Evolutionary conservation across 2,329 filamentous ascomycete genomes (phyloP).

Genomic region (Calonectria leucothoes): DNA sequence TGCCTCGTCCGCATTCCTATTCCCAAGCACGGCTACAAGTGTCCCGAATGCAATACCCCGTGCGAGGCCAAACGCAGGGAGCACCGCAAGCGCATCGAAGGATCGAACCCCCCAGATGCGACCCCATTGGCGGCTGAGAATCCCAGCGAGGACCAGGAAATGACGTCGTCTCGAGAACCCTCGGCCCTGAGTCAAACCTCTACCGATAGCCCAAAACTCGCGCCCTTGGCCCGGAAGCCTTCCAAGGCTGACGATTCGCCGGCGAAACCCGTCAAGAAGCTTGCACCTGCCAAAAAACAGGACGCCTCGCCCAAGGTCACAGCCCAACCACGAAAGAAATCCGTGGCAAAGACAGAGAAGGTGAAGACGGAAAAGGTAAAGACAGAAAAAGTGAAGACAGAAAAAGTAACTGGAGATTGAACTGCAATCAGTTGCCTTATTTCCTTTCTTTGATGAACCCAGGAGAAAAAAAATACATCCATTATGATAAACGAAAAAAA

Average conservation of each 20-base stretch:
- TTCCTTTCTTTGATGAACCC: neutral
- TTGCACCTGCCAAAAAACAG: neutral
- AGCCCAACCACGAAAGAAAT: neutral
- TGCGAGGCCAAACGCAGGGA: neutral
- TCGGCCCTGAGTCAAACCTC: neutral
- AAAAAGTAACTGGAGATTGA: neutral
- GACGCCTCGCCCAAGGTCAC: neutral
- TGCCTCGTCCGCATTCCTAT: conserved; percentile 61
- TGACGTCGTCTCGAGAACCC: neutral
- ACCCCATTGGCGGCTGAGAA: neutral
- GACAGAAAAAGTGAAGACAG: neutral
- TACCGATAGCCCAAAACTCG: neutral
- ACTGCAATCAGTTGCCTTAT: too few relatives aligned
- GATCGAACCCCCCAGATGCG: neutral
- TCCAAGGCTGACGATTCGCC: neutral
- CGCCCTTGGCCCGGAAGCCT: neutral
- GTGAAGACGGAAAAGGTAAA: neutral
- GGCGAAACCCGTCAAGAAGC: neutral
- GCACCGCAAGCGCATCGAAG: neutral
- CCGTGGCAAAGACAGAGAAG: neutral
- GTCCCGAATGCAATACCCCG: conserved; percentile 53
- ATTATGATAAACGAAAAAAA: neutral
- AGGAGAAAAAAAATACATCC: neutral
- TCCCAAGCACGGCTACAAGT: conserved; percentile 55
- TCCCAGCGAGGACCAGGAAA: neutral